phyloP scores from a whole-genome alignment of 345 rosid species.

The Citrus inodora region DNA sequence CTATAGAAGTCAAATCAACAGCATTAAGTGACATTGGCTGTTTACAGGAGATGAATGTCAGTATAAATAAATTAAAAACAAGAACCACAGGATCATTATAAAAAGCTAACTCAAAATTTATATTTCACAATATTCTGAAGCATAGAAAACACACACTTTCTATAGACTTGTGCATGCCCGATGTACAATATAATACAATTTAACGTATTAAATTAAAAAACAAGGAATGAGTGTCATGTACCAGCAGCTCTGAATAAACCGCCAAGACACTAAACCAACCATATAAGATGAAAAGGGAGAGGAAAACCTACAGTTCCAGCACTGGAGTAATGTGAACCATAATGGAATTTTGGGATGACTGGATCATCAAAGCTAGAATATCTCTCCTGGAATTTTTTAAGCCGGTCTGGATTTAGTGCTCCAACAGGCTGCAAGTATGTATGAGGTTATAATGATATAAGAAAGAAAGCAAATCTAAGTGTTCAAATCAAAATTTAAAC shows the following conservation, averaged over 20 bases:
- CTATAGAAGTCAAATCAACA: not conserved
- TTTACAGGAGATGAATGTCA: not conserved
- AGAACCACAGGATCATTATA: not conserved
- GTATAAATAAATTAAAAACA: not conserved
- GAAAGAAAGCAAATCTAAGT: conserved; percentile 11
- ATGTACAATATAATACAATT: not conserved
- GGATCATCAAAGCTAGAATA: conserved; percentile 98
- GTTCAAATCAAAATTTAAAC: conserved; percentile 28
- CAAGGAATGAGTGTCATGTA: not conserved
- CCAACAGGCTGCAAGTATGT: conserved; percentile 83
- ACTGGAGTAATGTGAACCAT: conserved; percentile 98
- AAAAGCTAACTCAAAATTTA: not conserved
- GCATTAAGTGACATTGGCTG: not conserved
- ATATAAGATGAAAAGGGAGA: conserved; percentile 13
- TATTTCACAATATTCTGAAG: not conserved
- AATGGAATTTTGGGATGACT: conserved; percentile 95
- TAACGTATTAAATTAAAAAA: not conserved
- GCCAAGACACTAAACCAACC: not conserved
- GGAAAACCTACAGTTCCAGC: conserved; percentile 82
- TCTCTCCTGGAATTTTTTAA: conserved; percentile 86
- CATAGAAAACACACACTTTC: not conserved
- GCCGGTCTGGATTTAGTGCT: conserved; percentile 79
- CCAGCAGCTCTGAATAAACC: conserved; percentile 2
- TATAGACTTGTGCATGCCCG: not conserved
- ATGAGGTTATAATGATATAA: conserved; percentile 20